Evolutionary conservation across 345 rosid genomes (phyloP).

Genomic region (Turritis glabra): DNA sequence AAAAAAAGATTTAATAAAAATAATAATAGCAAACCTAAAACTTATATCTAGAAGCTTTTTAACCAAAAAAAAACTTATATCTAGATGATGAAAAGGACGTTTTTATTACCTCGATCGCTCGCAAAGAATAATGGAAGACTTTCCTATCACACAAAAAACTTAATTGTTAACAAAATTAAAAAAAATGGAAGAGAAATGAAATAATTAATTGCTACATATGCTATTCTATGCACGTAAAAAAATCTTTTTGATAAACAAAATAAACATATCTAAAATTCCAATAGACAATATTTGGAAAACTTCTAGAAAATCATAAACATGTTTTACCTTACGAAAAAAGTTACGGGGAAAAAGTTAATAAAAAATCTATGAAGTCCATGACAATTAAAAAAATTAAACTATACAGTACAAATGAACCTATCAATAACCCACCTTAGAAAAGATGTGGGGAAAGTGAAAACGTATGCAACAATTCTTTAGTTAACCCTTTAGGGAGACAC

Average conservation of each 20-base stretch:
- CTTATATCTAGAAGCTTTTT: too few species aligned
- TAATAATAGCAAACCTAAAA: too few species aligned
- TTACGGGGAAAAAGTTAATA: neutral
- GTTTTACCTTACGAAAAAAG: neutral
- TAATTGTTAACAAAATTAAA: too few species aligned
- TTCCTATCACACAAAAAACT: neutral
- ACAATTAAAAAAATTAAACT: neutral
- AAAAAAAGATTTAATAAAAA: too few species aligned
- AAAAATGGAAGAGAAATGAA: neutral
- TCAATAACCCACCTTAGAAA: neutral
- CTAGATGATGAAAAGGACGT: neutral
- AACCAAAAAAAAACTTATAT: too few species aligned
- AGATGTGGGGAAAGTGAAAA: constrained; percentile 2
- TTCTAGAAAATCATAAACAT: neutral
- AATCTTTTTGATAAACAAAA: too few species aligned
- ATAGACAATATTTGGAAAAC: neutral
- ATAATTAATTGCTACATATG: neutral
- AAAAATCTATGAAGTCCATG: neutral
- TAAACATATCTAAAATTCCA: neutral
- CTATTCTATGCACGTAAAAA: neutral
- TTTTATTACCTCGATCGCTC: neutral
- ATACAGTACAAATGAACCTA: neutral
- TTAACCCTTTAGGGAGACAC: constrained; percentile 17
- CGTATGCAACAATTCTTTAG: constrained; percentile 1
- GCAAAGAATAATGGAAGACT: neutral